Base-by-base conservation (phyloP, 1,284 basidiomycete genomes). In the Trametes versicolor region DNA sequence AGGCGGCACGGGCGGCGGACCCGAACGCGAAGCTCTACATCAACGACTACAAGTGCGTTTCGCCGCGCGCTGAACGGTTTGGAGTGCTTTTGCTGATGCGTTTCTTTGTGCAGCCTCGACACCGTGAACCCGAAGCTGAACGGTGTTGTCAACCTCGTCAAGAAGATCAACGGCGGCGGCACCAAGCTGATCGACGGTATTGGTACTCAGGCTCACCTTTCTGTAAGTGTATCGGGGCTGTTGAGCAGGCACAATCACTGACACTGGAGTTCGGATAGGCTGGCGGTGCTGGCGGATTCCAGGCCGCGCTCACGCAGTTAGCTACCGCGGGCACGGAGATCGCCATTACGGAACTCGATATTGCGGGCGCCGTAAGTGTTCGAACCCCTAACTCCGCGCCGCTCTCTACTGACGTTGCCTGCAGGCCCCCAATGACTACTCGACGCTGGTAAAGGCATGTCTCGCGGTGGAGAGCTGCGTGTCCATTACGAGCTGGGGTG, bases 401-500 rank as follows among this genome's bases (percentile, higher is more conserved):
- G 21, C 15, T 23, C 8, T n/a, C 6, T 6, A 34, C 39, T 32
- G 2, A 43, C 2, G 19, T 19, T 37, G 25, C 7, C 9, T 41
- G 12, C 36, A 65, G 67, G 23, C 69, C 8, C 55, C 80, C 37
- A 79, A 75, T 53, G 83, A 85, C 74, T 85, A 85, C 72, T 72
- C 74, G 34, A 76, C 79, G 13, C 83, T 84, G 54, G 78, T 79
- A 23, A 81, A 81, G 52, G 83, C 84, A 7, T 86, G 84, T 72
- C 70, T 85, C 56, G 76, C 76, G 48, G 77, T 78, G 1, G 73
- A 82, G 8, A 69, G 73, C 25, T 86, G 85, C 66, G 77, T 85
- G 32, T 77, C 80, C 27, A 83, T 85, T 71, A 86, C 84, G 29
- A 76, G 74, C 62, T 84, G 82, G 82, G 82, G 82, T 70, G 82